Evolutionary conservation across 1,139 yeast genomes (phyloP), one percentile per base, ranked within the genome.

Genomic region (Sugiyamaella neomexicana): DNA sequence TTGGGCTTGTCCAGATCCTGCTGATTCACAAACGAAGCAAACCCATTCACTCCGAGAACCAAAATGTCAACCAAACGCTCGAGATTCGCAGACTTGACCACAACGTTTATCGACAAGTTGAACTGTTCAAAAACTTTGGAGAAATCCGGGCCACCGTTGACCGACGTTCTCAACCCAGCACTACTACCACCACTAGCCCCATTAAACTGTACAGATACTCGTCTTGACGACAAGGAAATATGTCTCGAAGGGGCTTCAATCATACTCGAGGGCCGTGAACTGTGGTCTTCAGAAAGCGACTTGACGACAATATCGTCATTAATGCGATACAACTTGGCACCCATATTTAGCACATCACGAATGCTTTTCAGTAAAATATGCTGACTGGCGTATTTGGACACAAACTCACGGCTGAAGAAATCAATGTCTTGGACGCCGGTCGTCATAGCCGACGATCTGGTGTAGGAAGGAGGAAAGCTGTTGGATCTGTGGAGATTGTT

Each of bases 1-100:
- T 34, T 36, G 3, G 54, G 48, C 73, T 45, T 77, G 13, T 53
- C 54, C 1, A 64, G 59, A 20, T 80, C 84, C 9, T 68, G 70
- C 15, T 72, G 68, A 31, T 72, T 70, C 8, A 80, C 75, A 51
- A 73, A 71, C 12, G 77, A 74, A 1, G 81, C 79, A 64, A 85
- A 83, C 20, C 82, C 79, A 39, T 80, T 76, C 1, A 84, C 79
- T 0, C 87, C 85, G 31, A 85, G 67, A 2, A 85, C 87, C 51
- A 85, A 68, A 25, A 85, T 73, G 66, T 85, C 89, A 41, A 83
- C 74, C 55, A 85, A 71, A 57, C 82, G 78, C 10, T 82, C 85
- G 52, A 83, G 66, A 5, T 83, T 77, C 1, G 85, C 87, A 9
- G 87, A 80, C 61, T 82, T 83, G 42, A 81, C 72, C 6, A 79